Evolutionary conservation across 306 rosid genomes (phyloP).

Genomic region (Phaseolus lunatus): DNA sequence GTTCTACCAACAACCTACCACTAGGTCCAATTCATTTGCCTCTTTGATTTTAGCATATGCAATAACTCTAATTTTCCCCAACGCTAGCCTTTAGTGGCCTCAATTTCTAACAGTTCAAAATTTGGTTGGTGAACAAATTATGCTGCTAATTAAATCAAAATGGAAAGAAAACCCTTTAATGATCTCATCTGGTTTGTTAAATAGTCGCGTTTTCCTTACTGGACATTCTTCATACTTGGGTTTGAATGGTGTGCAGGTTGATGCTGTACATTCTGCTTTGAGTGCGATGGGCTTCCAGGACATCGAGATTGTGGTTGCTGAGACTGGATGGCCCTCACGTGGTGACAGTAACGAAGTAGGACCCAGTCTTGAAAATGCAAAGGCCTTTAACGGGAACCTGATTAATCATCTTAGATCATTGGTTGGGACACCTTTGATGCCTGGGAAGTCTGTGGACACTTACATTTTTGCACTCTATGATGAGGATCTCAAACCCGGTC

Average conservation of each 20-base stretch:
- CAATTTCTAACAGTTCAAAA: neutral
- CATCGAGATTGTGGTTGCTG: conserved; percentile 80
- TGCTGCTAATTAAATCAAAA: conserved; percentile 16
- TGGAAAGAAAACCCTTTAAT: neutral
- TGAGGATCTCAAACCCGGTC: conserved; percentile 80
- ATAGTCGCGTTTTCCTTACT: neutral
- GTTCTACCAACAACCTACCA: conserved; percentile 23
- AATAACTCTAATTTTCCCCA: conserved; percentile 6
- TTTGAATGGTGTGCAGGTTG: conserved; percentile 64
- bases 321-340: conserved; percentile 91
- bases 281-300: conserved; percentile 65
- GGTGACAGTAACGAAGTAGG: conserved; percentile 85
- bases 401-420: conserved; percentile 81
- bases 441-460: conserved; percentile 84
- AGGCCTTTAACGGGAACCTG: conserved; percentile 85
- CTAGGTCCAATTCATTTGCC: conserved; percentile 21
- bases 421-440: conserved; percentile 95
- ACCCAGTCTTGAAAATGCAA: conserved; percentile 79
- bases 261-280: conserved; percentile 83
- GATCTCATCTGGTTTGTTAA: neutral
- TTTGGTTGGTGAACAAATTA: neutral
- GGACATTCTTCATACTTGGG: neutral
- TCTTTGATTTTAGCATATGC: conserved; percentile 13
- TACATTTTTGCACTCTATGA: conserved; percentile 85
- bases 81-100: neutral